A percentile compares a stretch with the other conserved stretches of the same genome.
phyloP scores from a whole-genome alignment of 768 basidiomycete genomes.

The Naganishia kalamii region DNA sequence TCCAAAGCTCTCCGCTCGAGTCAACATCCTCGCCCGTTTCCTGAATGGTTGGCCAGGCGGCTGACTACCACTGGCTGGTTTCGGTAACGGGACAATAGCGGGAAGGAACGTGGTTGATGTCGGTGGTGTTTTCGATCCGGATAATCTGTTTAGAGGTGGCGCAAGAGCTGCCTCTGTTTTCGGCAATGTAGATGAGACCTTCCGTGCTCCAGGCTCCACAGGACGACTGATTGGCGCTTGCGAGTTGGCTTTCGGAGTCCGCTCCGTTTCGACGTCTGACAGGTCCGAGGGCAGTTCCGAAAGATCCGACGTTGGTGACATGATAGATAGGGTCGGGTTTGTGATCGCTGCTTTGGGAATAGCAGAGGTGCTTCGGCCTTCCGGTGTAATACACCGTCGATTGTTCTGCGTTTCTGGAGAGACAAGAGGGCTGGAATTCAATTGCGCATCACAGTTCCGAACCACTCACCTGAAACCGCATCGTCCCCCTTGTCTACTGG shows the following conservation, averaged over 20 bases:
- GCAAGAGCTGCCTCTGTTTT: not conserved
- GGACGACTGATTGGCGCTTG: not conserved
- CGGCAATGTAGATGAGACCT: not conserved
- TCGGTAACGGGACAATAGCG: not conserved
- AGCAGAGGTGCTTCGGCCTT: not conserved
- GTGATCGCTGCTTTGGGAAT: too few relatives aligned
- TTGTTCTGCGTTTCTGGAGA: not conserved
- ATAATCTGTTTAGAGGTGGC: not conserved
- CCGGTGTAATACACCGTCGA: not conserved
- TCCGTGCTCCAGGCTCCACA: not conserved
- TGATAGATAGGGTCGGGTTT: not conserved
- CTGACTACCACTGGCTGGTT: not conserved
- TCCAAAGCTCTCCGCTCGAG: slow-evolving; percentile 10
- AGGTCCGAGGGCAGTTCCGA: not conserved
- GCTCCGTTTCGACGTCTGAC: not conserved
- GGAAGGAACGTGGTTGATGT: not conserved
- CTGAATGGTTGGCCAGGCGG: not conserved
- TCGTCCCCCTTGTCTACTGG: too few relatives aligned
- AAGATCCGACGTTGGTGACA: slow-evolving; percentile 1
- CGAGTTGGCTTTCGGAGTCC: not conserved
- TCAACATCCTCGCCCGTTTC: slow-evolving; percentile 7
- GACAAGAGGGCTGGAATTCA: too few relatives aligned
- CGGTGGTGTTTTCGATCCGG: not conserved
- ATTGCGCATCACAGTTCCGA: too few relatives aligned
- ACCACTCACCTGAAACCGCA: too few relatives aligned